A percentile compares a stretch with the other conserved stretches of the same genome.
Conservation (phyloP, 2,329 filamentous ascomycete species). For the Calonectria hongkongensis region DNA sequence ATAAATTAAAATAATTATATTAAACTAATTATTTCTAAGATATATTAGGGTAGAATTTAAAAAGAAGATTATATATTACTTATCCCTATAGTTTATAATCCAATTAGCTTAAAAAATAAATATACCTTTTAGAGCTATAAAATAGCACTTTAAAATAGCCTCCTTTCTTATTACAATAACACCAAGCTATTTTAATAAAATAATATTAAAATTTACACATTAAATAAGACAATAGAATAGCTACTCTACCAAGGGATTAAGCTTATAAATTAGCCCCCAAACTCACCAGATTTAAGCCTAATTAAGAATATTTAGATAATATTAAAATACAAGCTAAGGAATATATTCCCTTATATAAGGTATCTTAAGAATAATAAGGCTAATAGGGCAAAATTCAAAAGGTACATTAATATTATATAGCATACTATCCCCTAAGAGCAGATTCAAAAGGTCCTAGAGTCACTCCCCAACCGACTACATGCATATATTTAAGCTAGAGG, state of each 20-base stretch:
- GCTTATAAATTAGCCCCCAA: background rate
- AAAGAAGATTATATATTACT: too few species aligned
- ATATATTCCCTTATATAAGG: background rate
- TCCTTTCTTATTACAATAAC: conserved; percentile 1
- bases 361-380: background rate
- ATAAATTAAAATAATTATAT: too few species aligned
- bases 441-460: background rate
- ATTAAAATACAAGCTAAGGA: background rate
- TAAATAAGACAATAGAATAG: background rate
- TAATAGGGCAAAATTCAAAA: background rate
- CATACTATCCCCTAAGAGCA: background rate
- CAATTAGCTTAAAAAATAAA: too few species aligned
- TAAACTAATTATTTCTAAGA: too few species aligned
- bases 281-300: background rate
- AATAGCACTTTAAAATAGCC: too few species aligned
- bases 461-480: background rate
- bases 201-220: background rate
- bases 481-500: background rate
- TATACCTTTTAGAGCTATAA: too few species aligned
- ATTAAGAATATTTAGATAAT: background rate
- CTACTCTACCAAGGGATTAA: background rate
- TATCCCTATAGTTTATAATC: too few species aligned
- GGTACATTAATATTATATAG: background rate
- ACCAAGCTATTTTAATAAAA: background rate
- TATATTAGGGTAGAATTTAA: too few species aligned